These are phyloP conservation scores for Cenchrus americanus DNA, from an alignment of 176 grass and related monocot species.

Conservation along the genomic window DNA sequence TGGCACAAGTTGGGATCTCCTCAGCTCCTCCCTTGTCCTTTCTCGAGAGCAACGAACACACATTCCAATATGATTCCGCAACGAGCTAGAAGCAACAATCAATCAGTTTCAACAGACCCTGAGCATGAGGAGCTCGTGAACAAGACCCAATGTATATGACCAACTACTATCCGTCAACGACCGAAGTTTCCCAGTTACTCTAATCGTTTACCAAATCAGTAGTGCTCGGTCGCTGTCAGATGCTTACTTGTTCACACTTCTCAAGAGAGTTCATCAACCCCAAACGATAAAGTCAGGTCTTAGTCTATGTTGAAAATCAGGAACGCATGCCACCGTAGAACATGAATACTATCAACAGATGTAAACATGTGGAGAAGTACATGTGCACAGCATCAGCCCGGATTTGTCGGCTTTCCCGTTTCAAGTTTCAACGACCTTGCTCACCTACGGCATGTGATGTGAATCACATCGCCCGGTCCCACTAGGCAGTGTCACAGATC, in stretches of 20 bases:
- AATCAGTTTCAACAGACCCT: conserved; percentile 2
- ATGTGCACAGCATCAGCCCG: background rate
- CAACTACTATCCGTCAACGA: conserved; percentile 36
- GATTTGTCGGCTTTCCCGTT: background rate
- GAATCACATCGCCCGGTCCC: background rate
- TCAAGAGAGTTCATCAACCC: background rate
- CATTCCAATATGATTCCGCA: background rate
- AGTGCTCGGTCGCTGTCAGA: background rate
- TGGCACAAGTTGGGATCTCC: background rate
- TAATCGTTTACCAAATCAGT: conserved; percentile 24
- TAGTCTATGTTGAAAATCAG: conserved; percentile 16
- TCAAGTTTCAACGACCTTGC: background rate
- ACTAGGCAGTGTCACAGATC: background rate
- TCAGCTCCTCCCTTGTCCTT: conserved; percentile 4
- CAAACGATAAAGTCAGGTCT: conserved; percentile 1
- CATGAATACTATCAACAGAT: background rate
- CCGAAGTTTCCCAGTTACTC: background rate
- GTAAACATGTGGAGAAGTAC: background rate
- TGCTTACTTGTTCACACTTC: background rate
- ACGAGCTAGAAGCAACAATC: background rate
- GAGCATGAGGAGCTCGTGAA: background rate
- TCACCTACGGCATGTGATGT: background rate
- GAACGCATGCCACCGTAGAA: background rate
- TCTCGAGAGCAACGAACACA: conserved; percentile 21
- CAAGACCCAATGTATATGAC: background rate